Percentiles rank a stretch among this genome's conserved stretches.
Conservation (phyloP, 83 land plant species). For the Thuja plicata region DNA sequence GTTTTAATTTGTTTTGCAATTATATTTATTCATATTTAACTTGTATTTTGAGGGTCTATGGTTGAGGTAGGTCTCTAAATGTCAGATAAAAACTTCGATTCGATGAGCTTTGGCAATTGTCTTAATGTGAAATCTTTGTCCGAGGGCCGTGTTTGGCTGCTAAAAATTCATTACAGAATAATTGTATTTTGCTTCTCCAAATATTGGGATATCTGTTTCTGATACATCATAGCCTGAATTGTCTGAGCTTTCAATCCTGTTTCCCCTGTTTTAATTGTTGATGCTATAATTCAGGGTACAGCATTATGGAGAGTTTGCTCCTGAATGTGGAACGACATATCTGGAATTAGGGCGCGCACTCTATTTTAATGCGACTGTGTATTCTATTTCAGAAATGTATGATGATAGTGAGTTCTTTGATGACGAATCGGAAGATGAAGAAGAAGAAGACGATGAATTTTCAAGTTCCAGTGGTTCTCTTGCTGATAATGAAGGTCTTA, state of each 20-base stretch:
- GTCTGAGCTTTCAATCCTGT: neutral
- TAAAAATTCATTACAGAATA: neutral
- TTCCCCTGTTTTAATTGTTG: neutral
- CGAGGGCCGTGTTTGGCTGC: too few species aligned
- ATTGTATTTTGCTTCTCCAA: neutral
- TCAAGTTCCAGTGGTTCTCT: neutral
- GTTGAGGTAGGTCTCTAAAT: neutral
- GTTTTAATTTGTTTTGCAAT: neutral
- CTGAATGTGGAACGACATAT: conserved; percentile 74
- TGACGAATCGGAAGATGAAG: conserved; percentile 23
- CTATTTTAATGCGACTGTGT: conserved; percentile 76
- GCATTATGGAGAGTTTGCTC: conserved; percentile 88
- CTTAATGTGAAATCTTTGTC: neutral
- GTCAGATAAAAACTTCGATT: too few species aligned
- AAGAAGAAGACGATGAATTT: neutral
- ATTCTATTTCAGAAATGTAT: conserved; percentile 56
- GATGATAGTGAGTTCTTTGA: conserved; percentile 22
- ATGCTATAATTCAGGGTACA: conserved; percentile 55
- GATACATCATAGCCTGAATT: neutral
- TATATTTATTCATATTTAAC: too few species aligned
- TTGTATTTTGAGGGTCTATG: neutral
- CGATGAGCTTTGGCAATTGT: neutral
- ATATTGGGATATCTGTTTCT: neutral
- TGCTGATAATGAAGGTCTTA: conserved; percentile 6
- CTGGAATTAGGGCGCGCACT: conserved; percentile 90